These are phyloP conservation scores for Fomitopsis palustris DNA, from an alignment of 1,284 basidiomycete species.

Conservation along the genomic window DNA sequence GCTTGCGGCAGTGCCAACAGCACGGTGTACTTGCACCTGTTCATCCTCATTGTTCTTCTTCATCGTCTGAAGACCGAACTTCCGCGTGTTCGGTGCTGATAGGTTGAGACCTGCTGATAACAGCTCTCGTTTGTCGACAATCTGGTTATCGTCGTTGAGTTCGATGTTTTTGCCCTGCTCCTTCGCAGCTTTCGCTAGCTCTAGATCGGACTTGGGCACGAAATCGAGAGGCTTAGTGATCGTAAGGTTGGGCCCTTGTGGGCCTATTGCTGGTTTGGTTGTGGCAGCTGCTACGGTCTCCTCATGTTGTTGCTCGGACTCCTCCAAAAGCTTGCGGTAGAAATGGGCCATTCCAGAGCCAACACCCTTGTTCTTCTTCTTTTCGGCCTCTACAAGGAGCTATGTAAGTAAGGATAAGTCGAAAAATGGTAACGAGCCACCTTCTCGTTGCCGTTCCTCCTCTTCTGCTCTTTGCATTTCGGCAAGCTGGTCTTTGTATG, in stretches of 20 bases:
- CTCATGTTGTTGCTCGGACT: constrained; percentile 78
- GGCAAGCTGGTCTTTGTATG: constrained; percentile 96
- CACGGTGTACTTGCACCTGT: constrained; percentile 51
- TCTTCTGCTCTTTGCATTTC: constrained; percentile 89
- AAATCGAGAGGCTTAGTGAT: constrained; percentile 69
- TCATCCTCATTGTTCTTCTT: constrained; percentile 29
- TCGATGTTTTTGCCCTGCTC: constrained; percentile 86
- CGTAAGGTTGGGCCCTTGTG: constrained; percentile 63
- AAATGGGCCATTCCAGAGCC: constrained; percentile 83
- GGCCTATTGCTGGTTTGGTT: constrained; percentile 55
- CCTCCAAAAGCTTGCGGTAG: constrained; percentile 81
- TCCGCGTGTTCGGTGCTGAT: constrained; percentile 74
- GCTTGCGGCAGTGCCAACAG: constrained; percentile 77
- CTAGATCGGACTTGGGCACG: constrained; percentile 60
- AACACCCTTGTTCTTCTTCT: constrained; percentile 55
- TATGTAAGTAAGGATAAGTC: not conserved
- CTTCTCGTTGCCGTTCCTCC: constrained; percentile 85
- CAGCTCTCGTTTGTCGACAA: constrained; percentile 94
- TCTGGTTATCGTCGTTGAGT: constrained; percentile 96
- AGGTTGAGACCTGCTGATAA: constrained; percentile 92
- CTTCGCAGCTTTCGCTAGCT: constrained; percentile 64
- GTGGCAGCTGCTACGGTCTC: constrained; percentile 70
- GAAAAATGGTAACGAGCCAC: constrained; percentile 38
- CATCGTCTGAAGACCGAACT: constrained; percentile 41
- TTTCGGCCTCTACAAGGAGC: constrained; percentile 47